Evolutionary conservation across 495 filamentous ascomycete species (phyloP), one percentile per base, ranked within the genome.

Genomic region (Penicillium soppii): DNA sequence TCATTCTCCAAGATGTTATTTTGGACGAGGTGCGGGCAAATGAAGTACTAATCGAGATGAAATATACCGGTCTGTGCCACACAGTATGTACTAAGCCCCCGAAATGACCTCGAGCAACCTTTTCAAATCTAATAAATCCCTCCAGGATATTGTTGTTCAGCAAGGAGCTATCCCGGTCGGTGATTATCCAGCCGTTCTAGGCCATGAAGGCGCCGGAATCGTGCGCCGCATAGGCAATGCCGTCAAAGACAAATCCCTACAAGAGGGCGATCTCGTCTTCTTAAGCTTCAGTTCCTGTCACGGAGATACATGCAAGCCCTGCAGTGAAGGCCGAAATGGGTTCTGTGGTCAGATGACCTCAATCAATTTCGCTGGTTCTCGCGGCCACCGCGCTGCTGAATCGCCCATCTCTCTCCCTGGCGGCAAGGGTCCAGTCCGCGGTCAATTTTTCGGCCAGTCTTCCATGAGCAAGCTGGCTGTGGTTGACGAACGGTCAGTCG

Each of bases 191-290:
- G 66, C 62, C 10, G 73, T 75, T 6, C 69, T 81, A 15, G 79
- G 80, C 12, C 80, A 83, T 50, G 80, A 83, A 62, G 79, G 79
- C 20, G 69, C 71, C 2, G 80, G 79, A 6, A 52, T 76, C 20
- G 66, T 83, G 16, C 59, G 72, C 22, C 58, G 59, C 10, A 20
- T 76, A n/a, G 80, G 80, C 8, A 67, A 68, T 19, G 51, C 43
- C 1, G 72, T 76, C 32, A 69, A 69, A 21, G 61, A 66, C 40
- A 54, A 62, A 29, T 51, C 70, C 30, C 58, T 81, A 5, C 47
- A 55, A 15, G 62, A 68, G 2, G 76, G 77, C 20, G 78, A 82
- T 52, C 59, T 63, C 29, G 78, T 80, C 38, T 64, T 76, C 53
- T 64, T 78, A 25, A 67, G 63, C 30, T 76, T 76, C 50, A 62